phyloP scores from a whole-genome alignment of 2,329 filamentous ascomycete genomes.

The Shiraia sp. region DNA sequence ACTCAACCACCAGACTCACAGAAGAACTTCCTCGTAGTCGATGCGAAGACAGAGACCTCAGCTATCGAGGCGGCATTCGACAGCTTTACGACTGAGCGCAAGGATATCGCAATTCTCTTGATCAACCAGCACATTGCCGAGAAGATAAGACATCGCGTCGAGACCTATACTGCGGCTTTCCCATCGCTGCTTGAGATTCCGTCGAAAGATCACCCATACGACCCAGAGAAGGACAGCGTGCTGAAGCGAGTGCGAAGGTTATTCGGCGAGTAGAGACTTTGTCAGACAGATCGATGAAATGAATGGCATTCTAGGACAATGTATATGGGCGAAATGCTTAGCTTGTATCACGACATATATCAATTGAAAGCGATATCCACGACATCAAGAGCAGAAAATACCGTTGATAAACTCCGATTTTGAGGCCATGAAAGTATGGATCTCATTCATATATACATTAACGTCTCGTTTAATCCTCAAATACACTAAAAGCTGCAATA shows the following conservation, averaged over 20 bases:
- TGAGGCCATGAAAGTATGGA: constrained; percentile 8
- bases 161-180: constrained; percentile 91
- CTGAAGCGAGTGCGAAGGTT: constrained; percentile 80
- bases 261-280: constrained; percentile 66
- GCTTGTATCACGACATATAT: background rate
- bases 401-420: constrained; percentile 7
- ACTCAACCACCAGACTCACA: constrained; percentile 84
- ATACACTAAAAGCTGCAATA: constrained; percentile 1
- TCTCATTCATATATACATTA: constrained; percentile 25
- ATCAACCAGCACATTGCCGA: constrained; percentile 99
- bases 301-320: constrained; percentile 2
- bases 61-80: constrained; percentile 91
- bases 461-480: background rate
- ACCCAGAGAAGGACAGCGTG: constrained; percentile 98
- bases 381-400: background rate
- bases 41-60: constrained; percentile 85
- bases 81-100: constrained; percentile 82
- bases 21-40: constrained; percentile 98
- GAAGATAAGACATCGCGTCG: constrained; percentile 85
- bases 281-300: background rate
- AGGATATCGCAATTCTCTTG: constrained; percentile 93
- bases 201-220: constrained; percentile 98
- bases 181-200: constrained; percentile 96
- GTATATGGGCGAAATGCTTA: background rate
- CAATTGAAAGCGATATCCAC: too few relatives aligned